phyloP scores from a whole-genome alignment of 2,329 filamentous ascomycete species.

The Sclerotinia sclerotiorum region DNA sequence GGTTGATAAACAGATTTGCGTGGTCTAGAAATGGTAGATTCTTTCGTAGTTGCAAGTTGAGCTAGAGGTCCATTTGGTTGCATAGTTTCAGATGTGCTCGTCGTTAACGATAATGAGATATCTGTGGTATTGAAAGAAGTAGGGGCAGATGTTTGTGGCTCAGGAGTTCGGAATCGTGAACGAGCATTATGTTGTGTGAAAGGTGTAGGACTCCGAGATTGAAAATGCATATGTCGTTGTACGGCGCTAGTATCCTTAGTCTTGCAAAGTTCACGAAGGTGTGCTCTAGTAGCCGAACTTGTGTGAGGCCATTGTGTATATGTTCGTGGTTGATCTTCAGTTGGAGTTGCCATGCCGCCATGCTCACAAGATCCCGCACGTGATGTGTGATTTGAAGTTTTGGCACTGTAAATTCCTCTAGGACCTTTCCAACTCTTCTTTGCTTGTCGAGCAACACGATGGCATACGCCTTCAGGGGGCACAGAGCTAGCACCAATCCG shows the following conservation, averaged over 20 bases:
- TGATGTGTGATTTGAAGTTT: constrained; percentile 22
- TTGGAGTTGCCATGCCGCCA: constrained; percentile 58
- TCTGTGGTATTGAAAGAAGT: constrained; percentile 58
- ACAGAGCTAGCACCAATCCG: constrained; percentile 62
- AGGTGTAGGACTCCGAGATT: constrained; percentile 55
- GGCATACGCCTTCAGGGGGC: constrained; percentile 63
- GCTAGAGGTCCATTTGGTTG: constrained; percentile 61
- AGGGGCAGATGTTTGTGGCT: constrained; percentile 44
- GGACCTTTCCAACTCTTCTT: constrained; percentile 67
- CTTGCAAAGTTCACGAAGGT: constrained; percentile 63
- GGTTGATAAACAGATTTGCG: constrained; percentile 4
- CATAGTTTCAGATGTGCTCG: constrained; percentile 66
- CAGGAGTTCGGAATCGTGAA: constrained; percentile 51
- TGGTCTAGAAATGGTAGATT: background rate
- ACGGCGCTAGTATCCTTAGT: constrained; percentile 49
- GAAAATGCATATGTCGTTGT: constrained; percentile 47
- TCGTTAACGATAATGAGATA: constrained; percentile 61
- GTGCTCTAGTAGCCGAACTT: constrained; percentile 59
- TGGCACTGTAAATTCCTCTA: constrained; percentile 39
- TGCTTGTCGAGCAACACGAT: constrained; percentile 64
- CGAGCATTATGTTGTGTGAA: constrained; percentile 54
- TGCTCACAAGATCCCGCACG: constrained; percentile 39
- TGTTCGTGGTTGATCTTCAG: constrained; percentile 46
- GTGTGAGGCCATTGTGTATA: constrained; percentile 66
- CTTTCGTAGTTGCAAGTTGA: constrained; percentile 49